These are phyloP conservation scores for Aspergillus chevalieri DNA, from an alignment of 2,329 filamentous ascomycete genomes.

Conservation along the genomic window DNA sequence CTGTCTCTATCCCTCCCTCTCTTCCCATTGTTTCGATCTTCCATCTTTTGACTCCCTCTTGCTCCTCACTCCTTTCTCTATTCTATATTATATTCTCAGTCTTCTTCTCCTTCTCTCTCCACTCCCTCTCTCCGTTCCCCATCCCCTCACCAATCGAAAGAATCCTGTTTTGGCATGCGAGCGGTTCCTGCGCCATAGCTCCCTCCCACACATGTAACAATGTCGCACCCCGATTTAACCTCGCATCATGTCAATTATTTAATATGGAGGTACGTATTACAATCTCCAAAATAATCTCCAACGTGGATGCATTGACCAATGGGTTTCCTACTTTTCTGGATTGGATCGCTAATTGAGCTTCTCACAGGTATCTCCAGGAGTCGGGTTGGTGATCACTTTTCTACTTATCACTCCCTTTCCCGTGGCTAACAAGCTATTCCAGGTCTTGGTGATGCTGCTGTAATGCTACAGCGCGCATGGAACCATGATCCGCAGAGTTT, in stretches of 20 bases:
- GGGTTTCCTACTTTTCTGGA: no score
- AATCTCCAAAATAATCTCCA: no score
- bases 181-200: constrained; percentile 19
- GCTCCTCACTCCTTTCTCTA: constrained; percentile 4
- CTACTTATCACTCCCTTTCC: constrained; percentile 1
- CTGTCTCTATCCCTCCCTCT: constrained; percentile 3
- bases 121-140: constrained; percentile 1
- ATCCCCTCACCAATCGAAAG: constrained; percentile 12
- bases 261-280: constrained; percentile 55
- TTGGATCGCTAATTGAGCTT: constrained; percentile 8
- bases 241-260: constrained; percentile 62
- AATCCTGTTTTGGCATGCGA: constrained; percentile 24
- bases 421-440: constrained; percentile 11
- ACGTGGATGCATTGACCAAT: no score
- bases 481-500: constrained; percentile 55
- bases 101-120: constrained; percentile 10
- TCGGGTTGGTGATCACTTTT: constrained; percentile 39
- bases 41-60: not conserved
- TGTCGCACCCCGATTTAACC: constrained; percentile 38
- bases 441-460: constrained; percentile 55
- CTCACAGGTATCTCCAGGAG: constrained; percentile 49
- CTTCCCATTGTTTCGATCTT: constrained; percentile 5
- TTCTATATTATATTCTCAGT: constrained; percentile 6
- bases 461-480: constrained; percentile 58
- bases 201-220: constrained; percentile 39